phyloP scores from a whole-genome alignment of 1,284 basidiomycete species.

The Vanrija sp. region DNA sequence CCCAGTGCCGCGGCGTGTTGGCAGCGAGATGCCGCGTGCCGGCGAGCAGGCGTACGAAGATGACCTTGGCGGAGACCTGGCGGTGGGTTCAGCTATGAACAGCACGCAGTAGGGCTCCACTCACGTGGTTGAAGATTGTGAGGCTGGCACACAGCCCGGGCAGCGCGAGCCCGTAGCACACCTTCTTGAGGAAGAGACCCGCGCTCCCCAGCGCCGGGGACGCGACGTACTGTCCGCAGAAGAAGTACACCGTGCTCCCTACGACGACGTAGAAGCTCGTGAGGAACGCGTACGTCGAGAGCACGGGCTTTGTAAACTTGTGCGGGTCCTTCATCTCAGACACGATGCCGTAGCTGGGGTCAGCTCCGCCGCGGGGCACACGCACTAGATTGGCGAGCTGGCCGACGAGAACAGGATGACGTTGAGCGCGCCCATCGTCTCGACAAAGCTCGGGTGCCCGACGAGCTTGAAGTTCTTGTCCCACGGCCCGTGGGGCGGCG shows the following conservation, averaged over 20 bases:
- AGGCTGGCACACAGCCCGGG: constrained; percentile 28
- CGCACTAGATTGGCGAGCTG: constrained; percentile 12
- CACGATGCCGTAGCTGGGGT: constrained; percentile 8
- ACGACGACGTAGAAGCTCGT: constrained; percentile 22
- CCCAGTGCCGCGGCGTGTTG: constrained; percentile 33
- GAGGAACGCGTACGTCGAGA: constrained; percentile 17
- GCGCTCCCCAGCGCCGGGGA: constrained; percentile 34
- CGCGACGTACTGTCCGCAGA: constrained; percentile 27
- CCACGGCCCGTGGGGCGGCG: constrained; percentile 33
- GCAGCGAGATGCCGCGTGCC: constrained; percentile 32
- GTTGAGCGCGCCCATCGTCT: constrained; percentile 23
- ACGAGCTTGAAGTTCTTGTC: constrained; percentile 31
- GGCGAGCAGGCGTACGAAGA: constrained; percentile 39
- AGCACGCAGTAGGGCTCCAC: too few relatives aligned
- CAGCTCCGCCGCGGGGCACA: too few relatives aligned
- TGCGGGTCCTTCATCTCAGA: constrained; percentile 29
- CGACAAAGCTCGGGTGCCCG: constrained; percentile 24
- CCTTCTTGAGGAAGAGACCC: constrained; percentile 25
- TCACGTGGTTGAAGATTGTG: constrained; percentile 11
- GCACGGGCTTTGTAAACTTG: constrained; percentile 22
- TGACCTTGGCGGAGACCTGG: constrained; percentile 22
- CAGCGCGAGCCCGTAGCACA: constrained; percentile 46
- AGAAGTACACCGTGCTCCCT: constrained; percentile 30
- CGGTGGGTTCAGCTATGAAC: background rate
- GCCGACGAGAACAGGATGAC: constrained; percentile 14